Evolutionary conservation across 2,329 filamentous ascomycete genomes (phyloP), one percentile per base, ranked within the genome.

Genomic region (Aspergillus fischeri): DNA sequence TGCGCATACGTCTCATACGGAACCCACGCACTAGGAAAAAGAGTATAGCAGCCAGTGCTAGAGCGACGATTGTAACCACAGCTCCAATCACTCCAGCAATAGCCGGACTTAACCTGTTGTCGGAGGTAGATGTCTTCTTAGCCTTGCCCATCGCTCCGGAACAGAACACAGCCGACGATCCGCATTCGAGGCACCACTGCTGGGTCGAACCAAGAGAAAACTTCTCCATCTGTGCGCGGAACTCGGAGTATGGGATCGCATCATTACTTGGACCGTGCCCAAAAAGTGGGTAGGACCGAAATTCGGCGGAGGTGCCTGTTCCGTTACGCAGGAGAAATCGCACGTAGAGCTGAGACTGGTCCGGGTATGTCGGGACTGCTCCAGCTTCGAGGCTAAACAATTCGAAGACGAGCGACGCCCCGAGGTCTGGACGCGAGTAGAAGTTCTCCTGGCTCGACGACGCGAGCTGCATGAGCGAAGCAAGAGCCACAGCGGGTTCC

Each of bases 271-370:
- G 78, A 1, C 76, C 76, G 54, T 75, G 70, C 48, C 76, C 75
- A 65, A 86, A 85, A 10, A 86, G 69, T 2, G 81, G 76, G 59
- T 81, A 84, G 0, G 75, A 63, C 29, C 67, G 66, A 35, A 71
- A 68, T 9, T 59, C 49, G n/a, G 68, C 65, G 24, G 69, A 59
- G 10, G 60, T 52, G 25, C 74, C 71, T 0, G 82, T 83, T 51
- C 81, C 82, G 63, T 86, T 86, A 63, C 80, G 81, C 70, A 83
- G 80, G 56, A 79, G 73, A 66, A 86, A 84, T 21, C 81, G 78
- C 29, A 86, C 79, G 68, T 73, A 82, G 44, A 86, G 75, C 24
- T 84, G 74, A 29, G 67, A 67, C 3, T 72, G 67, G 0, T 65
- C 64, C 0, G 79, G 78, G 54, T 79, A 81, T 41, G 65, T 60